Conservation (phyloP, 352 stramenopile genomes). For the Phytophthora idaei region DNA sequence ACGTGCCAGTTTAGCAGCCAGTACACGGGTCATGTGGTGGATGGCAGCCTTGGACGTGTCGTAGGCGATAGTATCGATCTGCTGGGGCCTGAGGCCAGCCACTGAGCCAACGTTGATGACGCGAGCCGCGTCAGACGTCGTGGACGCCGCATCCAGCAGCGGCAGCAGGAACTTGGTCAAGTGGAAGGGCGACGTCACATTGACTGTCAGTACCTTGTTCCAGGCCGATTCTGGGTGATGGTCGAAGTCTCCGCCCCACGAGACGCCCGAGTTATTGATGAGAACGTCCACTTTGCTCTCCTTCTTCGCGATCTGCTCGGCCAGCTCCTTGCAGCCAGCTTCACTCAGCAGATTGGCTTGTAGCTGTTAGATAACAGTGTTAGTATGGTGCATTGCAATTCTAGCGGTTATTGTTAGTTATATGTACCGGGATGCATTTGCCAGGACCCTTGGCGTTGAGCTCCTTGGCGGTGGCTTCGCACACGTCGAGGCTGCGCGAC, state of each 20-base stretch:
- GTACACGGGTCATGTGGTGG: conserved; percentile 93
- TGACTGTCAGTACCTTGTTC: conserved; percentile 94
- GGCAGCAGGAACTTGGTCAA: conserved; percentile 91
- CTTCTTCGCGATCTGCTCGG: conserved; percentile 73
- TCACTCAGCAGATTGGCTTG: conserved; percentile 45
- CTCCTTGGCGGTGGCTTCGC: conserved; percentile 72
- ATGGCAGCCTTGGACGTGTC: conserved; percentile 95
- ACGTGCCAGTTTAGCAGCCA: conserved; percentile 91
- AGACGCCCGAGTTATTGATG: conserved; percentile 93
- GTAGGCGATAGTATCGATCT: conserved; percentile 92
- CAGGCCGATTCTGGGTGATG: conserved; percentile 60
- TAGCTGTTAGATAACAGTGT: conserved; percentile 23
- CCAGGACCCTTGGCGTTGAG: conserved; percentile 66
- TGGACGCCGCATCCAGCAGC: conserved; percentile 79
- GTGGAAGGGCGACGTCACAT: conserved; percentile 96
- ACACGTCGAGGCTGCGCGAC: conserved; percentile 85
- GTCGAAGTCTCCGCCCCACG: conserved; percentile 54
- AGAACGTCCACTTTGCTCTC: conserved; percentile 90
- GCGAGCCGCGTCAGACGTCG: conserved; percentile 52
- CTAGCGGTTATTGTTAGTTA: not conserved
- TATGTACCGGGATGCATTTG: conserved; percentile 59
- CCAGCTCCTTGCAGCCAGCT: conserved; percentile 49
- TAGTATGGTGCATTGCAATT: not conserved
- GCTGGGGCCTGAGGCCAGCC: conserved; percentile 83
- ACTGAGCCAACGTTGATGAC: conserved; percentile 84